These are phyloP conservation scores for Auriscalpium microsporum DNA, from an alignment of 768 basidiomycete species.

Conservation along the genomic window DNA sequence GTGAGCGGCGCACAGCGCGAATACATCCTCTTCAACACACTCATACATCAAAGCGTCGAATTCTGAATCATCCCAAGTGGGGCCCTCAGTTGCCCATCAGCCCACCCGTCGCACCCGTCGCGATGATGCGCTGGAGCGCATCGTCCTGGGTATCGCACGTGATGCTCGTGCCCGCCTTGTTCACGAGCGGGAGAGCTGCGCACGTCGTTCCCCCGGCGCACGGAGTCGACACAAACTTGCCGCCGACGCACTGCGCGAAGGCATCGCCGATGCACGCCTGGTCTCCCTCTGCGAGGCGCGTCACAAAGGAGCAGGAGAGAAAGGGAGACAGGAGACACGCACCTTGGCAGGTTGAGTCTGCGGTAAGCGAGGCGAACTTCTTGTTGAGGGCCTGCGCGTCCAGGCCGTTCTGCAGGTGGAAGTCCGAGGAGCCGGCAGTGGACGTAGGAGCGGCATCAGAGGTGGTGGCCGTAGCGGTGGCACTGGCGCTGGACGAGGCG, in stretches of 20 bases:
- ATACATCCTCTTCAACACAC: not conserved
- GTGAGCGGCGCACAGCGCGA: not conserved
- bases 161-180: slow-evolving; percentile 30
- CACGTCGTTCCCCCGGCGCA: slow-evolving; percentile 27
- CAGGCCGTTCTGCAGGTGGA: slow-evolving; percentile 24
- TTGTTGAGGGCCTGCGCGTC: slow-evolving; percentile 31
- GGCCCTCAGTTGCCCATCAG: slow-evolving; percentile 14
- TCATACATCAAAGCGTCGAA: not conserved
- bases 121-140: slow-evolving; percentile 26
- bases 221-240: slow-evolving; percentile 24
- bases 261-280: slow-evolving; percentile 29
- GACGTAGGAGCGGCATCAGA: not conserved
- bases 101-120: slow-evolving; percentile 25
- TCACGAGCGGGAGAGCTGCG: slow-evolving; percentile 35
- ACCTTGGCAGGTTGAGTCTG: slow-evolving; percentile 25
- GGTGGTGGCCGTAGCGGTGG: not conserved
- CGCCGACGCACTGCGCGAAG: slow-evolving; percentile 33
- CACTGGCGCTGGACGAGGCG: no score
- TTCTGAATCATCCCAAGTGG: not conserved
- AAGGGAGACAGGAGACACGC: not conserved
- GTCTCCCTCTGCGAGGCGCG: slow-evolving; percentile 18
- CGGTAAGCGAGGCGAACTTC: slow-evolving; percentile 24
- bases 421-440: not conserved
- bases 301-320: not conserved
- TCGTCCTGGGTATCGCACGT: slow-evolving; percentile 28